A percentile compares a stretch with the other conserved stretches of the same genome.
Conservation (phyloP, 495 filamentous ascomycete genomes). For the Penicillium ochrochloron region DNA sequence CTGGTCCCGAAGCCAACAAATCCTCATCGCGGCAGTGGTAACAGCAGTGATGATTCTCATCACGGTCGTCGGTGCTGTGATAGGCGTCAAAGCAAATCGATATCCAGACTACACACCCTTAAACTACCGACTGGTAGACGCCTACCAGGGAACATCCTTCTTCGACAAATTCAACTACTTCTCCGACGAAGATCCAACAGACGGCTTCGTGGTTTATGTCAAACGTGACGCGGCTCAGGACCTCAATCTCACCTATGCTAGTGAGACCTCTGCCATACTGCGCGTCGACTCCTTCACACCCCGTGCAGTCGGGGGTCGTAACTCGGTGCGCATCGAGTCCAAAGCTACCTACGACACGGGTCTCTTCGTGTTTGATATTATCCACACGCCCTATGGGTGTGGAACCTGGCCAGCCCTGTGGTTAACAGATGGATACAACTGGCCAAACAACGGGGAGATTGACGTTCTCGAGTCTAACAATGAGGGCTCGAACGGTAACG, state of each 20-base stretch:
- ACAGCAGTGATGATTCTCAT: slow-evolving; percentile 52
- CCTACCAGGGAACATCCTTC: slow-evolving; percentile 51
- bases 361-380: slow-evolving; percentile 59
- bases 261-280: slow-evolving; percentile 50
- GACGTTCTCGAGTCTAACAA: slow-evolving; percentile 55
- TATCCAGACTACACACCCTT: slow-evolving; percentile 59
- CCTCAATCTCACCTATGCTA: slow-evolving; percentile 57
- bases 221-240: background rate
- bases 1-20: slow-evolving; percentile 53
- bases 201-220: slow-evolving; percentile 57
- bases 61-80: slow-evolving; percentile 58
- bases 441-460: slow-evolving; percentile 60
- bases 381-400: slow-evolving; percentile 43
- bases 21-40: slow-evolving; percentile 36
- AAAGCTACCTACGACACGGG: slow-evolving; percentile 53
- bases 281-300: slow-evolving; percentile 53
- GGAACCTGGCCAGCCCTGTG: slow-evolving; percentile 61
- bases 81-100: slow-evolving; percentile 49
- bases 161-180: slow-evolving; percentile 59
- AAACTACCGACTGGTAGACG: slow-evolving; percentile 55
- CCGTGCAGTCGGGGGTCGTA: slow-evolving; percentile 49
- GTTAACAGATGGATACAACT: slow-evolving; percentile 63
- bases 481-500: slow-evolving; percentile 47
- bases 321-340: slow-evolving; percentile 58
- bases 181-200: slow-evolving; percentile 53